Percentiles rank a stretch among this genome's conserved stretches.
These are phyloP conservation scores for Coffea canephora DNA, from an alignment of 257 asterid genomes.

Conservation along the genomic window DNA sequence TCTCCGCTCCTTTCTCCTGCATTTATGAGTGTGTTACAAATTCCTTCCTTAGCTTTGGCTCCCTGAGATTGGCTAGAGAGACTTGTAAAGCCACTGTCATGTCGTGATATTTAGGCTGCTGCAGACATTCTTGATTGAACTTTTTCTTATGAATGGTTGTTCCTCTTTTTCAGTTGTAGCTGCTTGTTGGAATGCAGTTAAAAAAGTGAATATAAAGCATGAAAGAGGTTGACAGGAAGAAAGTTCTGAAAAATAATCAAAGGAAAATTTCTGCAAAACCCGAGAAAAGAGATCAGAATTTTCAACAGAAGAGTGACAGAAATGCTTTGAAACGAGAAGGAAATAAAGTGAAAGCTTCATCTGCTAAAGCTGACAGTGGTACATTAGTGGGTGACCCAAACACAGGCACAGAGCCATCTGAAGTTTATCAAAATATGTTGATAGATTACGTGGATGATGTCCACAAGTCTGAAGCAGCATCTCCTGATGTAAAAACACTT, in stretches of 20 bases:
- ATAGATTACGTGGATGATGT: slow-evolving; percentile 53
- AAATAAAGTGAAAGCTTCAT: slow-evolving; percentile 41
- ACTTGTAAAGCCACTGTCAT: neutral
- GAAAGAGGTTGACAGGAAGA: slow-evolving; percentile 73
- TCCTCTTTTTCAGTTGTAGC: neutral
- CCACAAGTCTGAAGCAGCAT: slow-evolving; percentile 41
- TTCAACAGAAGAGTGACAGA: slow-evolving; percentile 43
- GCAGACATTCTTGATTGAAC: neutral
- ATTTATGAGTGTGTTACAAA: no score
- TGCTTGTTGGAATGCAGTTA: slow-evolving; percentile 28
- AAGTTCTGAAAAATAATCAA: slow-evolving; percentile 50
- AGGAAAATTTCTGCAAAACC: slow-evolving; percentile 45
- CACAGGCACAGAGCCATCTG: slow-evolving; percentile 45
- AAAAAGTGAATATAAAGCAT: slow-evolving; percentile 38
- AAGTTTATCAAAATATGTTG: slow-evolving; percentile 52
- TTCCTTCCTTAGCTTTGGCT: neutral
- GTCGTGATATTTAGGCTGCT: neutral
- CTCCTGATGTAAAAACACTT: slow-evolving; percentile 24
- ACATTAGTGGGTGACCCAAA: slow-evolving; percentile 43
- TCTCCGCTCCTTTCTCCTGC: neutral
- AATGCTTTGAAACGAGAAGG: slow-evolving; percentile 53
- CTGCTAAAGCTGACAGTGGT: slow-evolving; percentile 28
- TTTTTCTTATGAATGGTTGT: slow-evolving; percentile 1
- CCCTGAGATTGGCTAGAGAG: neutral
- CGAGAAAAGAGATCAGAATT: slow-evolving; percentile 50